phyloP scores from a whole-genome alignment of 305 asterid genomes.

The Rubia occidens region DNA sequence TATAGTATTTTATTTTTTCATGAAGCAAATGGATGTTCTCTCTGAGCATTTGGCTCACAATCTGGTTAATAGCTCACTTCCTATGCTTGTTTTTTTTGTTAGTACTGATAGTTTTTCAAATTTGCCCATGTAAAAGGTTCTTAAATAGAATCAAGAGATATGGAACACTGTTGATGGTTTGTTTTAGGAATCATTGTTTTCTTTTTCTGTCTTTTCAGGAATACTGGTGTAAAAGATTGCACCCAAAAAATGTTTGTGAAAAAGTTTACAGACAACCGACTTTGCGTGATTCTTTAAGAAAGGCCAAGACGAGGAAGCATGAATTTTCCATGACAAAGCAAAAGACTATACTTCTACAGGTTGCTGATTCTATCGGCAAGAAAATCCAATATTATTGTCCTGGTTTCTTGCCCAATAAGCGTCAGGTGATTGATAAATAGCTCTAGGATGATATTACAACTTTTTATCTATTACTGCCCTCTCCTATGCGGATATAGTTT shows the following conservation, averaged over 20 bases:
- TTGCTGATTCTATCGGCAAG: slow-evolving; percentile 89
- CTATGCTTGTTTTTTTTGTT: neutral
- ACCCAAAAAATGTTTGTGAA: slow-evolving; percentile 95
- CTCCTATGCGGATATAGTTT: neutral
- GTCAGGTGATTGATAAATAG: slow-evolving; percentile 62
- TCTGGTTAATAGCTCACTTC: slow-evolving; percentile 8
- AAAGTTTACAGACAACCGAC: slow-evolving; percentile 98
- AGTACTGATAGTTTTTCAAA: neutral
- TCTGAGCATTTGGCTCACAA: neutral
- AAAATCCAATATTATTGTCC: slow-evolving; percentile 78
- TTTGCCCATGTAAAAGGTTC: neutral
- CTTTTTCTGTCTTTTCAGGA: slow-evolving; percentile 40
- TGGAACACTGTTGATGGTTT: neutral
- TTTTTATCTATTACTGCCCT: slow-evolving; percentile 10
- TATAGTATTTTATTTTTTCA: neutral
- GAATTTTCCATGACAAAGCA: slow-evolving; percentile 72
- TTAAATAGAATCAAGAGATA: neutral
- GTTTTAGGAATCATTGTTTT: slow-evolving; percentile 1
- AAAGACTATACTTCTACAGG: slow-evolving; percentile 60
- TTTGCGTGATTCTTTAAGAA: slow-evolving; percentile 78
- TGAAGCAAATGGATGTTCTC: slow-evolving; percentile 1
- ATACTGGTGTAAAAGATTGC: slow-evolving; percentile 93
- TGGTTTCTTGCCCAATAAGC: slow-evolving; percentile 86
- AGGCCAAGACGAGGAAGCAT: slow-evolving; percentile 85
- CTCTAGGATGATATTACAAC: neutral